A percentile compares a stretch with the other conserved stretches of the same genome.
phyloP scores from a whole-genome alignment of 2,329 filamentous ascomycete species.

The Fusarium neocosmosporiellum region DNA sequence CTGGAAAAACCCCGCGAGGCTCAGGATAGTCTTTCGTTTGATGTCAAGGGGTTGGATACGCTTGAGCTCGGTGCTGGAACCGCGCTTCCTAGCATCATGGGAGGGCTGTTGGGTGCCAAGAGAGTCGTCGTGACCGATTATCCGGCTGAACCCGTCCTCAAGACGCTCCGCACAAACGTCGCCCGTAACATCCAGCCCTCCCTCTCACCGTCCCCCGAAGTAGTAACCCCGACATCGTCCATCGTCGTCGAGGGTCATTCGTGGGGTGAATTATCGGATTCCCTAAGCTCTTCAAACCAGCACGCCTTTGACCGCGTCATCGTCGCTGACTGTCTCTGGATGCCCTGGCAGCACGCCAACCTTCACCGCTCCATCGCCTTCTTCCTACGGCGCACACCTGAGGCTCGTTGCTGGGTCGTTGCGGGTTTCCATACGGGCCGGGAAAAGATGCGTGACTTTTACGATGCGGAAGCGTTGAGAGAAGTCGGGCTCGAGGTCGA shows the following conservation, averaged over 20 bases:
- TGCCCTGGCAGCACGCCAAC: conserved; percentile 77
- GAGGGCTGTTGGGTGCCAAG: conserved; percentile 58
- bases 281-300: conserved; percentile 44
- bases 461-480: conserved; percentile 59
- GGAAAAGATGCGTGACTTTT: conserved; percentile 73
- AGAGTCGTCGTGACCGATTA: conserved; percentile 75
- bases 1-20: conserved; percentile 29
- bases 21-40: conserved; percentile 47
- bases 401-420: conserved; percentile 70
- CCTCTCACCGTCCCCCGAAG: conserved; percentile 47
- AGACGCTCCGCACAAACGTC: conserved; percentile 69
- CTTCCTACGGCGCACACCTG: conserved; percentile 62
- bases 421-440: conserved; percentile 80
- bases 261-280: conserved; percentile 67
- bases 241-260: conserved; percentile 68
- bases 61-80: conserved; percentile 77
- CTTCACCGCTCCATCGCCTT: conserved; percentile 70
- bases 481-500: conserved; percentile 69
- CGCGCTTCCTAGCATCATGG: conserved; percentile 63
- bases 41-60: conserved; percentile 62
- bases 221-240: conserved; percentile 18
- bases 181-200: conserved; percentile 57
- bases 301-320: conserved; percentile 70
- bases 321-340: conserved; percentile 81
- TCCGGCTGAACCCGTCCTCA: conserved; percentile 69